Evolutionary conservation across 2,329 filamentous ascomycete species (phyloP).

Genomic region (Madurella fahalii): DNA sequence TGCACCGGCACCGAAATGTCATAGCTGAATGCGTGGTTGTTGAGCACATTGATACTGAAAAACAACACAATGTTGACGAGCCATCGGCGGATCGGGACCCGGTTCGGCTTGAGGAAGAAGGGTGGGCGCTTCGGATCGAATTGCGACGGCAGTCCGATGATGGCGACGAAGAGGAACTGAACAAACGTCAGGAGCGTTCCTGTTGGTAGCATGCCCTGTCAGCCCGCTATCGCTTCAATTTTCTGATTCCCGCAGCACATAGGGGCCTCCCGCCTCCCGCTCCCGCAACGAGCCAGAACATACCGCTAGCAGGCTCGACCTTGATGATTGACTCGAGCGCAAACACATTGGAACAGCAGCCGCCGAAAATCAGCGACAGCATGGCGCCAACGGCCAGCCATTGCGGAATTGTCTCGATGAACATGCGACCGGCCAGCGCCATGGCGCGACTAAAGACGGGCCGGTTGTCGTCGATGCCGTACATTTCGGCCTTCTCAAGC

Average conservation of each 20-base stretch:
- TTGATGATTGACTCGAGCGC: constrained; percentile 92
- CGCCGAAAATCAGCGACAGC: constrained; percentile 86
- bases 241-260: neutral
- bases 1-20: constrained; percentile 94
- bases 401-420: constrained; percentile 56
- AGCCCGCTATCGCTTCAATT: neutral
- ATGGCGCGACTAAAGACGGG: constrained; percentile 47
- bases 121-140: constrained; percentile 64
- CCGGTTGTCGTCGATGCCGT: constrained; percentile 51
- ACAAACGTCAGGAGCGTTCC: constrained; percentile 85
- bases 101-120: constrained; percentile 70
- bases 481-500: constrained; percentile 52
- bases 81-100: constrained; percentile 82
- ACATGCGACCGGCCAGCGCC: constrained; percentile 49
- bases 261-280: neutral
- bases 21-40: constrained; percentile 97
- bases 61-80: constrained; percentile 84
- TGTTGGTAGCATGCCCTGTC: constrained; percentile 31
- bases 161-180: constrained; percentile 78
- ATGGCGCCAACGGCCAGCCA: constrained; percentile 64
- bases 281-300: constrained; percentile 15
- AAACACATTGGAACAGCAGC: constrained; percentile 69
- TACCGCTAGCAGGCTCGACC: constrained; percentile 83
- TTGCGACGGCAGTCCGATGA: constrained; percentile 72
- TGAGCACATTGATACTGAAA: constrained; percentile 89